Evolutionary conservation across 1,139 yeast genomes (phyloP).

Genomic region (Scheffersomyces stambukii): DNA sequence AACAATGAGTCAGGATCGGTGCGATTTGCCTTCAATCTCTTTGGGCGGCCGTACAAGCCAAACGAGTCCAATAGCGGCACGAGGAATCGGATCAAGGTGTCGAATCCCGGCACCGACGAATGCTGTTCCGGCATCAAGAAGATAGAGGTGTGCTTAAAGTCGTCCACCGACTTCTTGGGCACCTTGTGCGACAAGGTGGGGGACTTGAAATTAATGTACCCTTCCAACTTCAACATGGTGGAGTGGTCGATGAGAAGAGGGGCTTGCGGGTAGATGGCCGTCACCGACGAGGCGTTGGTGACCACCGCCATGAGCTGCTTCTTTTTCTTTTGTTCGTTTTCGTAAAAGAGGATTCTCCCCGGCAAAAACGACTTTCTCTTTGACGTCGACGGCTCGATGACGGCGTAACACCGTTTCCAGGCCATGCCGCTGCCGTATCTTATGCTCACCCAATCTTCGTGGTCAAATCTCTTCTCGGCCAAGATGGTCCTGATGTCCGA

Average conservation of each 20-base stretch:
- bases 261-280: slow-evolving; percentile 90
- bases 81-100: slow-evolving; percentile 82
- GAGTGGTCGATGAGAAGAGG: slow-evolving; percentile 77
- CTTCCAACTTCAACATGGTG: slow-evolving; percentile 86
- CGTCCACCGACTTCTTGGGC: slow-evolving; percentile 42
- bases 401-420: slow-evolving; percentile 92
- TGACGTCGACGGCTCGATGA: slow-evolving; percentile 66
- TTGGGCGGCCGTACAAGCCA: slow-evolving; percentile 88
- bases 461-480: slow-evolving; percentile 79
- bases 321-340: slow-evolving; percentile 65
- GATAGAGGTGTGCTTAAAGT: slow-evolving; percentile 72
- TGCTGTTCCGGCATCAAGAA: slow-evolving; percentile 95
- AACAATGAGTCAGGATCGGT: slow-evolving; percentile 72
- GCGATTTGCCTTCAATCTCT: slow-evolving; percentile 82
- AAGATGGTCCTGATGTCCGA: slow-evolving; percentile 83
- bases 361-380: slow-evolving; percentile 46
- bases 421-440: slow-evolving; percentile 98
- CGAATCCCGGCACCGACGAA: slow-evolving; percentile 91
- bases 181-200: slow-evolving; percentile 33
- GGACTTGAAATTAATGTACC: slow-evolving; percentile 61
- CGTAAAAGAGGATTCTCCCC: slow-evolving; percentile 61
- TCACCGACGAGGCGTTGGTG: slow-evolving; percentile 65
- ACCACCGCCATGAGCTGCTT: slow-evolving; percentile 80
- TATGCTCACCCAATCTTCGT: slow-evolving; percentile 93
- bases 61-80: slow-evolving; percentile 85